Conservation (phyloP, 768 basidiomycete genomes). For the Amanita jacksonii region DNA sequence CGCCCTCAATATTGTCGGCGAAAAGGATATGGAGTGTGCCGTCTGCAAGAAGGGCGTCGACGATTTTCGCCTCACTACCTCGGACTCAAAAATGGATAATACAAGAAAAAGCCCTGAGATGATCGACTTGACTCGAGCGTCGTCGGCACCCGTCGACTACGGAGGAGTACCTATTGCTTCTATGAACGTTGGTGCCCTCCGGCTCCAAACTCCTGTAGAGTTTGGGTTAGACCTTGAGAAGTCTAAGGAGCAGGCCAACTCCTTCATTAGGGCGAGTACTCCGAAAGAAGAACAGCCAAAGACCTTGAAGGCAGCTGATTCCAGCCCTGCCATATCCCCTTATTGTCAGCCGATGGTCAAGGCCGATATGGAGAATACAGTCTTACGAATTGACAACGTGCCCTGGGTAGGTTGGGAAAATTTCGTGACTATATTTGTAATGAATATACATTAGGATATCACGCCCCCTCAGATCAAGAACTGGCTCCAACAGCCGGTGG, state of each 20-base stretch:
- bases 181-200: slow-evolving; percentile 13
- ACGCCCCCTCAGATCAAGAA: slow-evolving; percentile 61
- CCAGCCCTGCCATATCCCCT: slow-evolving; percentile 5
- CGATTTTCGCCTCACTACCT: slow-evolving; percentile 50
- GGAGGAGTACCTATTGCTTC: background rate
- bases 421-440: background rate
- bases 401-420: slow-evolving; percentile 57
- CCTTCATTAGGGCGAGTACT: slow-evolving; percentile 31
- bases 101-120: background rate
- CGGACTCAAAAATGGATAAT: background rate
- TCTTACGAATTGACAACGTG: slow-evolving; percentile 80
- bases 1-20: slow-evolving; percentile 81
- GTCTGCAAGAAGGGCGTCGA: slow-evolving; percentile 64
- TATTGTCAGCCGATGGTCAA: slow-evolving; percentile 2
- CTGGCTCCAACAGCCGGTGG: slow-evolving; percentile 66
- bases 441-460: slow-evolving; percentile 49
- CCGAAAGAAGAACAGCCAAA: slow-evolving; percentile 27
- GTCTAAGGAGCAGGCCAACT: slow-evolving; percentile 1
- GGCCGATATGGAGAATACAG: slow-evolving; percentile 34
- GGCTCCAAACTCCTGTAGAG: slow-evolving; percentile 31
- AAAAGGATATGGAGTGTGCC: slow-evolving; percentile 81
- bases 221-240: slow-evolving; percentile 24
- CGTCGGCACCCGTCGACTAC: background rate
- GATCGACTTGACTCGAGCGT: background rate
- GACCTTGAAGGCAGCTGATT: background rate